Evolutionary conservation across 352 stramenopile genomes (phyloP).

Genomic region (Bremia lactucae): DNA sequence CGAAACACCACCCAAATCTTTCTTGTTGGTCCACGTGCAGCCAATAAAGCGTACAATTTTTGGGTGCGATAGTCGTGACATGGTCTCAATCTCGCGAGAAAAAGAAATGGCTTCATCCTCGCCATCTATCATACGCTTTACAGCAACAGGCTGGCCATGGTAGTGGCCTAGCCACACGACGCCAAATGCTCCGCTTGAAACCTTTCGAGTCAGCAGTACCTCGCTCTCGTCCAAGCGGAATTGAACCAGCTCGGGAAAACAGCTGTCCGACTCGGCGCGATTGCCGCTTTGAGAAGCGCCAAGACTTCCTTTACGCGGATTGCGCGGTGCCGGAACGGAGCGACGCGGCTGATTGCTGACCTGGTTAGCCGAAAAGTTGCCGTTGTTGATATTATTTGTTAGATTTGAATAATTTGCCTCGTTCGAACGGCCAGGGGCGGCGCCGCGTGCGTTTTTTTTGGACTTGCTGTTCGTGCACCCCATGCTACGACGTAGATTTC

Average conservation of each 20-base stretch:
- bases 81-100: conserved; percentile 72
- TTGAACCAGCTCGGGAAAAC: conserved; percentile 58
- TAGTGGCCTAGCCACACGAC: conserved; percentile 83
- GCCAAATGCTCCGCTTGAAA: conserved; percentile 72
- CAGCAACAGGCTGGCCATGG: conserved; percentile 71
- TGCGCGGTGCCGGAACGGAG: conserved; percentile 2
- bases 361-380: conserved; percentile 13
- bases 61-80: conserved; percentile 66
- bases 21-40: conserved; percentile 70
- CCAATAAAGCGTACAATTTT: conserved; percentile 84
- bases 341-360: conserved; percentile 8
- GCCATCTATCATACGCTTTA: conserved; percentile 83
- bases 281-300: conserved; percentile 7
- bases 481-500: conserved; percentile 14
- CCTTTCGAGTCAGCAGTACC: conserved; percentile 71
- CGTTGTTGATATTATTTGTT: conserved; percentile 22
- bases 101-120: conserved; percentile 70
- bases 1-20: conserved; percentile 66
- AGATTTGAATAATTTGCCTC: conserved; percentile 29
- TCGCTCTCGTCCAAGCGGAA: conserved; percentile 79
- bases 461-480: conserved; percentile 26
- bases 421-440: conserved; percentile 17
- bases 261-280: conserved; percentile 32
- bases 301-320: conserved; percentile 11
- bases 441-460: conserved; percentile 5